Percentiles rank a stretch among this genome's conserved stretches.
phyloP scores from a whole-genome alignment of 2,329 filamentous ascomycete species.

The Fonsecaea monophora region DNA sequence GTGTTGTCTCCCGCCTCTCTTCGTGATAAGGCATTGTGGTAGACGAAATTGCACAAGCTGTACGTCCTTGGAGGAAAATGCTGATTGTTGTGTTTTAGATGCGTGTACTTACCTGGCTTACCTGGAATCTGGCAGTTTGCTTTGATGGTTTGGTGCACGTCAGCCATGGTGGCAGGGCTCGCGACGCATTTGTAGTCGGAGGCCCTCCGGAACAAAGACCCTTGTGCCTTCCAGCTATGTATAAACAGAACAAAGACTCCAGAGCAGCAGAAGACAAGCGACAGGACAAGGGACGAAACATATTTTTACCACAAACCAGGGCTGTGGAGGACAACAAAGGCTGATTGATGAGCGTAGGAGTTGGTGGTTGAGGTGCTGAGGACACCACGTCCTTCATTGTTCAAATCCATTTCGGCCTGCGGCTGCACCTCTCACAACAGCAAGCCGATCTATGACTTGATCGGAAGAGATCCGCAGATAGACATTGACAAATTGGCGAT shows the following conservation, averaged over 20 bases:
- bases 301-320: not conserved
- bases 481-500: not conserved
- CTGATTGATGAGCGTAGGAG: not conserved
- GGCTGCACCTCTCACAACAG: not conserved
- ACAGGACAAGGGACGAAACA: not conserved
- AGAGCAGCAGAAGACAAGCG: not conserved
- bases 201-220: not conserved
- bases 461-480: not conserved
- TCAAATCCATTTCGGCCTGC: not conserved
- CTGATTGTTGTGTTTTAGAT: not conserved
- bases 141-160: not conserved
- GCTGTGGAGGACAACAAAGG: not conserved
- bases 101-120: constrained; percentile 1
- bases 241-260: not conserved
- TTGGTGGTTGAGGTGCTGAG: not conserved
- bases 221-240: not conserved
- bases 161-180: not conserved
- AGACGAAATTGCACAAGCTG: not conserved
- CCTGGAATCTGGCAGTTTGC: not conserved
- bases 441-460: not conserved
- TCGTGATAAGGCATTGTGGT: not conserved
- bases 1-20: not conserved
- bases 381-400: not conserved
- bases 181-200: not conserved
- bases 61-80: not conserved